Conservation (phyloP, 148 eudicot species). For the Amaranthus hypochondriacus region DNA sequence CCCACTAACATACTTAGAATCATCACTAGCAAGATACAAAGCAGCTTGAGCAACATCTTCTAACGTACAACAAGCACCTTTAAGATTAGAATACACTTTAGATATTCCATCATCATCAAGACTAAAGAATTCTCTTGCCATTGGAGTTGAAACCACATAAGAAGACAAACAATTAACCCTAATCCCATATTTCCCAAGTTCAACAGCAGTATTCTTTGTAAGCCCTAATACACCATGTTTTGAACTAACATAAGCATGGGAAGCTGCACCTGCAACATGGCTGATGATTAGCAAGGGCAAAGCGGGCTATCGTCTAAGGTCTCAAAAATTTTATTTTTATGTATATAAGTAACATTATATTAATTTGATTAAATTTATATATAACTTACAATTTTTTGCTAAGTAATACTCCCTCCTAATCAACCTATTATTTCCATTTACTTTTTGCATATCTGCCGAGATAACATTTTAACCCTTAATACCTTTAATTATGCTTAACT, state of each 20-base stretch:
- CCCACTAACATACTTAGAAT: constrained; percentile 32
- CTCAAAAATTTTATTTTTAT: too few species aligned
- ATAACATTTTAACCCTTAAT: too few species aligned
- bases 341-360: too few species aligned
- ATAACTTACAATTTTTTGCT: too few species aligned
- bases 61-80: constrained; percentile 15
- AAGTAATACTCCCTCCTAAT: too few species aligned
- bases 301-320: too few species aligned
- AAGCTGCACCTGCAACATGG: constrained; percentile 18
- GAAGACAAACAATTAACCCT: constrained; percentile 40
- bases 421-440: too few species aligned
- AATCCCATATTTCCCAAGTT: constrained; percentile 33
- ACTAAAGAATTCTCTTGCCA: constrained; percentile 10
- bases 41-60: constrained; percentile 31
- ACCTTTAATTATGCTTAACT: too few species aligned
- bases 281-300: too few species aligned
- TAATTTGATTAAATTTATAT: too few species aligned
- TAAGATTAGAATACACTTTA: constrained; percentile 20
- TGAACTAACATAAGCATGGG: constrained; percentile 28
- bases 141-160: constrained; percentile 19
- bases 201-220: constrained; percentile 26
- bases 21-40: constrained; percentile 29
- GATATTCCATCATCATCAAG: constrained; percentile 14
- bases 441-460: too few species aligned
- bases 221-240: constrained; percentile 37